These are phyloP conservation scores for Ensete ventricosum DNA, from an alignment of 176 grass and related monocot species.

Conservation along the genomic window DNA sequence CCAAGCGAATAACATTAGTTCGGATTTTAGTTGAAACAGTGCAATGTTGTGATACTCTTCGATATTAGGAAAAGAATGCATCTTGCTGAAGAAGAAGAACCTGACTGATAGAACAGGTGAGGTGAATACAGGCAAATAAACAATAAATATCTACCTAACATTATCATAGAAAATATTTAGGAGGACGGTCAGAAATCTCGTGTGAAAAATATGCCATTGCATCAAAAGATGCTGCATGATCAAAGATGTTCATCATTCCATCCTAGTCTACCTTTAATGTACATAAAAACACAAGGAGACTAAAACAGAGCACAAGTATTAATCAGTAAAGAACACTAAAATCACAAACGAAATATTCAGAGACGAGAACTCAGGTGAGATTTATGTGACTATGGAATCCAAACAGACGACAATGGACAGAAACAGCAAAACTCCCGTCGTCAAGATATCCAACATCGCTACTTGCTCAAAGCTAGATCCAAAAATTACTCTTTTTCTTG, in stretches of 20 bases:
- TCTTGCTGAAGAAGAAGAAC: background rate
- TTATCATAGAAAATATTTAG: background rate
- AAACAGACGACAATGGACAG: background rate
- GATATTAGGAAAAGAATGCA: too few relatives aligned
- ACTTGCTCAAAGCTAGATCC: background rate
- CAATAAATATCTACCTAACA: background rate
- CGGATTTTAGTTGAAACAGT: too few relatives aligned
- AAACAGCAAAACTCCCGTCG: background rate
- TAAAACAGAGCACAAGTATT: background rate
- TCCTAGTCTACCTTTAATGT: background rate
- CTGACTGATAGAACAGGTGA: background rate
- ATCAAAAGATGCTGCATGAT: slow-evolving; percentile 15
- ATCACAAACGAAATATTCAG: background rate
- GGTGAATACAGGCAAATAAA: background rate
- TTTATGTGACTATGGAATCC: too few relatives aligned
- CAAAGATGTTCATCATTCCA: slow-evolving; percentile 12
- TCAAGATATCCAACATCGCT: background rate
- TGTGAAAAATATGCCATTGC: slow-evolving; percentile 4
- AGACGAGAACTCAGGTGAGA: too few relatives aligned
- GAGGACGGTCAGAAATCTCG: slow-evolving; percentile 3
- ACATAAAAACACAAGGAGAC: background rate
- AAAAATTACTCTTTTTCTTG: background rate
- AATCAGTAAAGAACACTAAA: background rate
- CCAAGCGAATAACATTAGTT: background rate
- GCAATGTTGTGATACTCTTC: too few relatives aligned